These are phyloP conservation scores for Wickerhamomyces ciferrii DNA, from an alignment of 805 yeast genomes.

Conservation along the genomic window DNA sequence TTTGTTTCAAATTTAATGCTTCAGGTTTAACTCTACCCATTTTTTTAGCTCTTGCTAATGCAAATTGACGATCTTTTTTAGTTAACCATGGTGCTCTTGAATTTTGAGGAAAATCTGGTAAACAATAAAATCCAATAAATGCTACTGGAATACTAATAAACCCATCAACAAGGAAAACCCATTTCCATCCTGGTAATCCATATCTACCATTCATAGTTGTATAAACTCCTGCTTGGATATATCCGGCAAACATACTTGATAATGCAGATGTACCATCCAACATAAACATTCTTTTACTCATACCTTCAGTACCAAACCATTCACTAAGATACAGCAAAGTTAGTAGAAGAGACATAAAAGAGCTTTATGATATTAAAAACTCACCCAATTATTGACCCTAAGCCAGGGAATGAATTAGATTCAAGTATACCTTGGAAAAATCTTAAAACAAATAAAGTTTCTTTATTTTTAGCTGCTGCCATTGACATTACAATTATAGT, in stretches of 20 bases:
- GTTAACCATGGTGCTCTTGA: constrained; percentile 6
- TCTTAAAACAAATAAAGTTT: constrained; percentile 4
- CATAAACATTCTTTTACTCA: constrained; percentile 9
- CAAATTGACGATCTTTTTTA: constrained; percentile 8
- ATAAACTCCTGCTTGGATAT: constrained; percentile 39
- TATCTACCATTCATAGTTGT: constrained; percentile 28
- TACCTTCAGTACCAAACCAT: constrained; percentile 4
- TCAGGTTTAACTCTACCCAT: constrained; percentile 38
- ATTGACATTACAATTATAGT: constrained; percentile 6
- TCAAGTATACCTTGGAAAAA: constrained; percentile 9
- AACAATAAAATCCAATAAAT: constrained; percentile 6
- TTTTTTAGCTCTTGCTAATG: constrained; percentile 32
- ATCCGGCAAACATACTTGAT: constrained; percentile 23
- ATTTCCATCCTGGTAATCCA: constrained; percentile 42
- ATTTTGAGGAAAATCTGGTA: constrained; percentile 30
- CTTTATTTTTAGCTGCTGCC: constrained; percentile 4
- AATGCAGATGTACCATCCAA: constrained; percentile 6
- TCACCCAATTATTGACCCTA: constrained; percentile 3
- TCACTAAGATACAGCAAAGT: neutral
- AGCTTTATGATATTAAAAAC: too few relatives aligned
- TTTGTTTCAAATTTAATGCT: constrained; percentile 52
- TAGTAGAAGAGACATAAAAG: too few relatives aligned
- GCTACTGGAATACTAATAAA: constrained; percentile 37
- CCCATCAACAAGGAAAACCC: constrained; percentile 46
- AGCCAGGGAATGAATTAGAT: constrained; percentile 8